Evolutionary conservation across 805 yeast species (phyloP), one percentile per base, ranked within the genome.

Genomic region (Wickerhamomyces chambardii): DNA sequence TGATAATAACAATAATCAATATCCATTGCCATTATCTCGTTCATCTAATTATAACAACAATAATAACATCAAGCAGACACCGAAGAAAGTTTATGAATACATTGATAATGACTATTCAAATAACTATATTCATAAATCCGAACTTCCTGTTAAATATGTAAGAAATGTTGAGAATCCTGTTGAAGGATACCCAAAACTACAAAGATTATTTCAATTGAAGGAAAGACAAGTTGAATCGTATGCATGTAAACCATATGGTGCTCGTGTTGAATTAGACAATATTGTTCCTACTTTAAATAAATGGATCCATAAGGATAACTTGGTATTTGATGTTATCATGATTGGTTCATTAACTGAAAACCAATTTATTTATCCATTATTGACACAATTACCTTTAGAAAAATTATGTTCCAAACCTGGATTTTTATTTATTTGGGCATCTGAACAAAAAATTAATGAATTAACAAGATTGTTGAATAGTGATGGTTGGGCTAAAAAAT

Each of bases 241-340:
- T 47, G 69, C 84, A 0, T 61, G 74, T 2, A 67, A 64, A 21
- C 84, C 94, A 0, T 81, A 68, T 47, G 95, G 95, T 1, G 65
- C 69, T 8, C 64, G 81, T 31, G 70, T 73, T 3, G 56, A 62
- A 14, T 62, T 64, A 10, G 68, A 69, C 24, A 60, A 71, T 35
- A 76, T 86, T 55, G 63, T 75, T 6, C 69, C 70, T 2, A 67
- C 70, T 0, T 59, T 89, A 38, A 68, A 72, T 38, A 50, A 55
- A 16, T 83, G 95, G 94, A 73, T 75, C 24, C 55, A 59, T 15
- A 61, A 62, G 15, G 73, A 76, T 37, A 66, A 70, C 7, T 50
- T 84, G 28, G 74, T 73, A 40, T 90, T 89, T 56, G 96, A 89
- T 53, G 95, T 86, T 10, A 82, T 90, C 12, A 85, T 90, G 95